Percentiles rank a stretch among this genome's conserved stretches.
These are phyloP conservation scores for Phaeodactylum tricornutum DNA, from an alignment of 108 stramenopile species.

Conservation along the genomic window DNA sequence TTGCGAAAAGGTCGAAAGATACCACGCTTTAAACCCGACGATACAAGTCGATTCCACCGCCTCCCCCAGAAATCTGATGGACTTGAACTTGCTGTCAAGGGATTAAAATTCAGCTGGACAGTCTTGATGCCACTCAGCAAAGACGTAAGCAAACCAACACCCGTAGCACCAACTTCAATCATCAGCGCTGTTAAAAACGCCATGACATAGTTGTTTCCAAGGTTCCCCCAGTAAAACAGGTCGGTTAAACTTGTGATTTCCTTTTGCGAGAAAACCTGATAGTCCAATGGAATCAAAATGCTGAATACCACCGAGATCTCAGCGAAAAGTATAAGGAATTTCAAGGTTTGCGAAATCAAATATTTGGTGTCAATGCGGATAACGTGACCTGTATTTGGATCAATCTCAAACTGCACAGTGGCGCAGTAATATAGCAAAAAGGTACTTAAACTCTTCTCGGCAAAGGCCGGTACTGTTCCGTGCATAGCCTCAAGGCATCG, in stretches of 20 bases:
- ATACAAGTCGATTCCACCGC: constrained; percentile 43
- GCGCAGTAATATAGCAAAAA: constrained; percentile 9
- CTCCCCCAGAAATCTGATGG: constrained; percentile 48
- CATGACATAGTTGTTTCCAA: constrained; percentile 16
- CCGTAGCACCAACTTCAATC: constrained; percentile 2
- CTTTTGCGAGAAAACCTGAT: constrained; percentile 1
- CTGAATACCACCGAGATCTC: background rate
- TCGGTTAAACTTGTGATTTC: background rate
- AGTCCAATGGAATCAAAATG: constrained; percentile 2
- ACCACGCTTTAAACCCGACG: constrained; percentile 27
- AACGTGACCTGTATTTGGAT: background rate
- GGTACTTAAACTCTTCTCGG: background rate
- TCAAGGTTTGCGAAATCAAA: background rate
- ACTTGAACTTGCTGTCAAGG: constrained; percentile 9
- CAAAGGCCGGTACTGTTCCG: constrained; percentile 8
- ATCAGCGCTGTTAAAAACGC: constrained; percentile 6
- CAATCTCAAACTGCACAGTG: constrained; percentile 7
- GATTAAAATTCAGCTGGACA: background rate
- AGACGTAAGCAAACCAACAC: background rate
- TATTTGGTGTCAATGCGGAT: background rate
- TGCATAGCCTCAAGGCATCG: constrained; percentile 13
- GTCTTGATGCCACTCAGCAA: background rate
- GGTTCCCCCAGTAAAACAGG: constrained; percentile 10
- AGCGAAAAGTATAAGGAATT: constrained; percentile 2
- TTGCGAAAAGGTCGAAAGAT: constrained; percentile 31